These are phyloP conservation scores for Nakaseomyces sp. DNA, from an alignment of 1,139 yeast genomes.

Conservation along the genomic window DNA sequence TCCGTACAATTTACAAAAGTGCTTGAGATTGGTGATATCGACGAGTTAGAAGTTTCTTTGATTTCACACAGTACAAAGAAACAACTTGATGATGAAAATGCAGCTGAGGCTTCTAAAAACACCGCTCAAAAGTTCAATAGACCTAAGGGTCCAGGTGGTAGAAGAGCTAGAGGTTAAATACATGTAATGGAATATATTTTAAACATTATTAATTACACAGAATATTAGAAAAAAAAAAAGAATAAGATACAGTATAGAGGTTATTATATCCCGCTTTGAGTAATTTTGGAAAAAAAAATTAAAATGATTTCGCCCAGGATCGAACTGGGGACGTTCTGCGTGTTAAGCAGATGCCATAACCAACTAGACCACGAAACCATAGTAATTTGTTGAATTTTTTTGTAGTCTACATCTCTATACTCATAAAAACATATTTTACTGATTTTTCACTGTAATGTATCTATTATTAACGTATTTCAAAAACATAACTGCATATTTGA, in stretches of 20 bases:
- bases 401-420: too few species aligned
- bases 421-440: too few species aligned
- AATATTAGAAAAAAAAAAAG: not conserved
- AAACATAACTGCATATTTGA: too few species aligned
- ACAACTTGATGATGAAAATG: slow-evolving; percentile 15
- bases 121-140: slow-evolving; percentile 36
- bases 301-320: slow-evolving; percentile 94
- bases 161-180: slow-evolving; percentile 10
- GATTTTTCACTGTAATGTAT: too few species aligned
- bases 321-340: slow-evolving; percentile 99
- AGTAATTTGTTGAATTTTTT: not conserved
- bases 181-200: slow-evolving; percentile 14
- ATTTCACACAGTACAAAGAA: slow-evolving; percentile 17
- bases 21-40: slow-evolving; percentile 61
- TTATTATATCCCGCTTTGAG: too few species aligned
- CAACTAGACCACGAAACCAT: slow-evolving; percentile 90
- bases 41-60: slow-evolving; percentile 43
- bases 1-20: slow-evolving; percentile 36
- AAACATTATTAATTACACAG: not conserved
- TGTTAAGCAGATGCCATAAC: slow-evolving; percentile 99
- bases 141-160: slow-evolving; percentile 46
- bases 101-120: slow-evolving; percentile 14
- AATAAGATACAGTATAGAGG: too few species aligned
- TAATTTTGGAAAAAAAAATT: too few species aligned
- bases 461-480: too few species aligned